A percentile compares a stretch with the other conserved stretches of the same genome.
Evolutionary conservation across 78 protist species (phyloP).

Genomic region (Chrysochromulina parva): DNA sequence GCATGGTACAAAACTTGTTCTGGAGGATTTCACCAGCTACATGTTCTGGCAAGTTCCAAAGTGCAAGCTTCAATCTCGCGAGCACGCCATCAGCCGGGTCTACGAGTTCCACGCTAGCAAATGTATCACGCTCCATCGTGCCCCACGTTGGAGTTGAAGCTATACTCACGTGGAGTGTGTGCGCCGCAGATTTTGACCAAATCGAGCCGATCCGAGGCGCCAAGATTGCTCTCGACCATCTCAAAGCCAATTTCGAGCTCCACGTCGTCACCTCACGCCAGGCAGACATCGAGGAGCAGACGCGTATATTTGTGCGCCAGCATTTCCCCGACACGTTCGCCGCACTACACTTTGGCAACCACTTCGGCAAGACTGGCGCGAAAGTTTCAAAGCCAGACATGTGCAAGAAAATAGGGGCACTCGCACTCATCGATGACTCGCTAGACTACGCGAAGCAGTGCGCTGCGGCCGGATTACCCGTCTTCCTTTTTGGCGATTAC

Average conservation of each 20-base stretch:
- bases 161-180: too few relatives aligned
- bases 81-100: neutral
- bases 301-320: neutral
- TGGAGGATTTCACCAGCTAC: neutral
- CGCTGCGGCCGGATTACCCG: neutral
- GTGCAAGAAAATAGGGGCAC: neutral
- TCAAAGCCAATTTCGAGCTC: neutral
- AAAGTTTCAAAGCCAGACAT: neutral
- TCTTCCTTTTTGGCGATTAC: neutral
- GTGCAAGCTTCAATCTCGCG: neutral
- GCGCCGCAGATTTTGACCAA: neutral
- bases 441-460: neutral
- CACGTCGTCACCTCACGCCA: conserved; percentile 18
- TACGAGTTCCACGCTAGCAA: neutral
- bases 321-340: neutral
- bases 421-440: neutral
- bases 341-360: neutral
- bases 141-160: too few relatives aligned
- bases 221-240: neutral
- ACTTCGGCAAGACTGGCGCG: neutral
- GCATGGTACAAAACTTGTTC: neutral
- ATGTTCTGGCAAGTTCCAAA: neutral
- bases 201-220: neutral
- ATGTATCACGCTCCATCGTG: too few relatives aligned
- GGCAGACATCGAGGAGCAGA: neutral